Percentiles rank a stretch among this genome's conserved stretches.
Evolutionary conservation across 2,329 filamentous ascomycete genomes (phyloP).

Genomic region (Pseudocercospora pini-densiflorae): DNA sequence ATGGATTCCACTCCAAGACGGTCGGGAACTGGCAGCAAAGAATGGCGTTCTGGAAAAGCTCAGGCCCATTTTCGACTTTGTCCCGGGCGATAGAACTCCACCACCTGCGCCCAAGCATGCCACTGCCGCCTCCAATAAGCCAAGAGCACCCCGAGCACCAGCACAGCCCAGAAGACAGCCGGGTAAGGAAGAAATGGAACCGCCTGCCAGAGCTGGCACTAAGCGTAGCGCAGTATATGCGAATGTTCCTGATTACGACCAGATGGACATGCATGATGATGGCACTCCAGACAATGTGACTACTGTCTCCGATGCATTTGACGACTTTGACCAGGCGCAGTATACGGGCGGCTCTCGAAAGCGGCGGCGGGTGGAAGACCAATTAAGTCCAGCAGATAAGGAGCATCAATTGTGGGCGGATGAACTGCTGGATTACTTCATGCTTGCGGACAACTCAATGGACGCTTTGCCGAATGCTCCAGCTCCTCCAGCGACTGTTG

Average conservation of each 20-base stretch:
- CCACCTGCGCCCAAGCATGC: conserved; percentile 93
- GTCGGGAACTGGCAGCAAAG: conserved; percentile 79
- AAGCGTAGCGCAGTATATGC: conserved; percentile 63
- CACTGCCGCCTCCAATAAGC: conserved; percentile 70
- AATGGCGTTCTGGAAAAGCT: conserved; percentile 87
- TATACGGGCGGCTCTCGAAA: conserved; percentile 65
- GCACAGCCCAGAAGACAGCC: conserved; percentile 29
- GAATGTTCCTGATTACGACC: conserved; percentile 33
- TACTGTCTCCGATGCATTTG: conserved; percentile 80
- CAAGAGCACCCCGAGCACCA: conserved; percentile 68
- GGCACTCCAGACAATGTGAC: conserved; percentile 84
- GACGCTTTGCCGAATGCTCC: conserved; percentile 73
- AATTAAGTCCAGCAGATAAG: conserved; percentile 68
- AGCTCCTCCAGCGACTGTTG: conserved; percentile 81
- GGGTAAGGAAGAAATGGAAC: conserved; percentile 40
- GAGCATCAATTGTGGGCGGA: conserved; percentile 92
- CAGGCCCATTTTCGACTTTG: conserved; percentile 85
- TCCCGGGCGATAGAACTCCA: conserved; percentile 82
- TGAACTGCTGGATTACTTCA: conserved; percentile 93
- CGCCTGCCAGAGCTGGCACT: conserved; percentile 37
- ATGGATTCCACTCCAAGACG: conserved; percentile 89
- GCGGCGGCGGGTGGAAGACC: conserved; percentile 73
- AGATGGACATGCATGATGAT: conserved; percentile 51
- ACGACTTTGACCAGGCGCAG: conserved; percentile 77
- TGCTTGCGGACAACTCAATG: conserved; percentile 58